These are phyloP conservation scores for Lentinula novae-zelandiae DNA, from an alignment of 1,284 basidiomycete genomes.

Conservation along the genomic window DNA sequence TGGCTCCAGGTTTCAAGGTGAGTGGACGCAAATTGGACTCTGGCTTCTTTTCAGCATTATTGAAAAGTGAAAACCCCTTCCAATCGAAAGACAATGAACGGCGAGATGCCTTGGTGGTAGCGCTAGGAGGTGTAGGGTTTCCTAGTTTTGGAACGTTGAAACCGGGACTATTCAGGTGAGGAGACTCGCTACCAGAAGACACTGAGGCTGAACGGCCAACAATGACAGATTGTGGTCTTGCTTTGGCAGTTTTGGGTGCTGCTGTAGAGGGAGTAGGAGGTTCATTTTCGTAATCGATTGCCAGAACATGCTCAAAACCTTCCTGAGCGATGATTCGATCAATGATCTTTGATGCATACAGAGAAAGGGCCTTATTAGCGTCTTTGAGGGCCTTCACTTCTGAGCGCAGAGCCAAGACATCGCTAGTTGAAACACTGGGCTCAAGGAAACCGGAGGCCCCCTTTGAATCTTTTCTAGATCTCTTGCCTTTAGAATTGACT, in stretches of 20 bases:
- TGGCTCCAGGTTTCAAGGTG: constrained; percentile 62
- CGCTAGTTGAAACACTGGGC: constrained; percentile 38
- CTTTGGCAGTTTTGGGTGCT: constrained; percentile 36
- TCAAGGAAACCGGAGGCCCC: constrained; percentile 37
- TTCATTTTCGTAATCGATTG: constrained; percentile 77
- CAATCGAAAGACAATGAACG: constrained; percentile 81
- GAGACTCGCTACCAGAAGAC: constrained; percentile 27
- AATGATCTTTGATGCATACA: constrained; percentile 96
- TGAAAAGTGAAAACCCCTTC: constrained; percentile 70
- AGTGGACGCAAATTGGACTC: constrained; percentile 66
- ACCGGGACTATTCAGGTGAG: constrained; percentile 31
- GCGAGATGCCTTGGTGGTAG: constrained; percentile 50
- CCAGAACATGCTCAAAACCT: constrained; percentile 91
- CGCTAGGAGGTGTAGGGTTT: constrained; percentile 18
- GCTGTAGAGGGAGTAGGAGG: constrained; percentile 37
- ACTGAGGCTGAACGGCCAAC: constrained; percentile 43
- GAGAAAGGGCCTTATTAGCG: constrained; percentile 89
- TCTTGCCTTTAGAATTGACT: constrained; percentile 43
- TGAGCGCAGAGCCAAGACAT: constrained; percentile 65
- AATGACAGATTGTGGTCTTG: constrained; percentile 57
- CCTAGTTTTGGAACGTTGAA: constrained; percentile 26
- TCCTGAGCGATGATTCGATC: constrained; percentile 93
- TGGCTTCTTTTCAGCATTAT: constrained; percentile 54
- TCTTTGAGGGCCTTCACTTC: constrained; percentile 92
- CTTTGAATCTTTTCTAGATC: constrained; percentile 50